A percentile compares a stretch with the other conserved stretches of the same genome.
Evolutionary conservation across 1,284 basidiomycete genomes (phyloP).

Genomic region (Ceratobasidium sp.): DNA sequence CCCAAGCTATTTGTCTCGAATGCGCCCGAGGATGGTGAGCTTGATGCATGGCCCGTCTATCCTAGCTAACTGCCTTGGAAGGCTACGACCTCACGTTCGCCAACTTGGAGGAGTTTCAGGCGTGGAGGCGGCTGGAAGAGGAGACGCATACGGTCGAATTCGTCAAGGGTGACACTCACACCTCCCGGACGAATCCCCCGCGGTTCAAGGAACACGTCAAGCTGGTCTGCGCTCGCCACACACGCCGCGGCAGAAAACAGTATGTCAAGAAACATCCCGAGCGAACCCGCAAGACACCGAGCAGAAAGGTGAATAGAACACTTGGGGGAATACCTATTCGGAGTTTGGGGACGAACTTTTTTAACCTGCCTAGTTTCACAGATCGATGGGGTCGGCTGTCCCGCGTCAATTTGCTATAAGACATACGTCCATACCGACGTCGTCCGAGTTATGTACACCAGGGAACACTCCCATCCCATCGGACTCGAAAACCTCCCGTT

Average conservation of each 20-base stretch:
- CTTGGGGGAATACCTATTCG: conserved; percentile 1
- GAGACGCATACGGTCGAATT: conserved; percentile 77
- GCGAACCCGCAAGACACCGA: conserved; percentile 77
- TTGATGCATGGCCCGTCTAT: background rate
- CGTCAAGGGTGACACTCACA: conserved; percentile 83
- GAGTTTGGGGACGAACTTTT: background rate
- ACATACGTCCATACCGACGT: conserved; percentile 81
- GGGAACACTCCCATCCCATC: conserved; percentile 78
- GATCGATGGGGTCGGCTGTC: conserved; percentile 79
- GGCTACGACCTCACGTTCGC: conserved; percentile 77
- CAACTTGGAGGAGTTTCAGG: conserved; percentile 69
- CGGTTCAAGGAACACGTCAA: conserved; percentile 85
- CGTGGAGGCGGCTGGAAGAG: conserved; percentile 74
- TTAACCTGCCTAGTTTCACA: conserved; percentile 47
- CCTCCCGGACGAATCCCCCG: conserved; percentile 79
- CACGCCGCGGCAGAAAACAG: conserved; percentile 81
- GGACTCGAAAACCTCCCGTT: conserved; percentile 74
- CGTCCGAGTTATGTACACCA: conserved; percentile 75
- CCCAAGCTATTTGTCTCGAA: conserved; percentile 20
- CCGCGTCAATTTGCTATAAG: conserved; percentile 80
- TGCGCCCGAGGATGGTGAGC: conserved; percentile 7
- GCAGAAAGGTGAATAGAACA: conserved; percentile 66
- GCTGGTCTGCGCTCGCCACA: conserved; percentile 79
- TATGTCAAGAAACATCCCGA: conserved; percentile 85
- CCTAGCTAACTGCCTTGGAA: background rate